Conservation (phyloP, 2,329 filamentous ascomycete species). For the Aspergillus hortae region DNA sequence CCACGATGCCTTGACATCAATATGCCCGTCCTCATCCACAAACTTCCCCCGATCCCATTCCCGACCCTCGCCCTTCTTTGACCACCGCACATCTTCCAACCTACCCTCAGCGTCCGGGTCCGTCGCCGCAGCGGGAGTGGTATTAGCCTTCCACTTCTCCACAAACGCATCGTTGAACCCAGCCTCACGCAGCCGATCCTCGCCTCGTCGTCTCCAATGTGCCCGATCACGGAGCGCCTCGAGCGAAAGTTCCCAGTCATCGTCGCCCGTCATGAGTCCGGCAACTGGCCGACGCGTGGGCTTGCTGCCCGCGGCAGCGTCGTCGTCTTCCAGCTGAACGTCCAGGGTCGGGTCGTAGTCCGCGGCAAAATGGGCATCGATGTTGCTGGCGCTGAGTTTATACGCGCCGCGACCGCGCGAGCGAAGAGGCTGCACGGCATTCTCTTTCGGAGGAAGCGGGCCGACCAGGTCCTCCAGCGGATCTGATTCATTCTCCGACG, state of each 20-base stretch:
- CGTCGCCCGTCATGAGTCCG: constrained; percentile 48
- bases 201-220: constrained; percentile 71
- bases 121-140: constrained; percentile 49
- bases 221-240: constrained; percentile 77
- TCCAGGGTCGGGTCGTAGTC: constrained; percentile 55
- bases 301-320: constrained; percentile 58
- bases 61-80: constrained; percentile 62
- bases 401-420: constrained; percentile 69
- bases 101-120: constrained; percentile 48
- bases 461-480: constrained; percentile 74
- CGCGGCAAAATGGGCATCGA: constrained; percentile 75
- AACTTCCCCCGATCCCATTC: constrained; percentile 67
- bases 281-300: constrained; percentile 38
- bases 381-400: constrained; percentile 57
- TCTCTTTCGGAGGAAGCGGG: constrained; percentile 54
- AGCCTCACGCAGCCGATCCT: constrained; percentile 69
- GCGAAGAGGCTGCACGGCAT: constrained; percentile 39
- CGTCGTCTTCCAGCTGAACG: constrained; percentile 41
- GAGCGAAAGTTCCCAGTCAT: constrained; percentile 76
- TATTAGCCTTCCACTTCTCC: constrained; percentile 64
- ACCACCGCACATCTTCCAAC: constrained; percentile 70
- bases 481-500: constrained; percentile 54
- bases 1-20: constrained; percentile 52
- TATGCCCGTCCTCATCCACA: constrained; percentile 52
- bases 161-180: constrained; percentile 77